A percentile compares a stretch with the other conserved stretches of the same genome.
Evolutionary conservation across 2,329 filamentous ascomycete species (phyloP).

Genomic region (Colletotrichum sp.): DNA sequence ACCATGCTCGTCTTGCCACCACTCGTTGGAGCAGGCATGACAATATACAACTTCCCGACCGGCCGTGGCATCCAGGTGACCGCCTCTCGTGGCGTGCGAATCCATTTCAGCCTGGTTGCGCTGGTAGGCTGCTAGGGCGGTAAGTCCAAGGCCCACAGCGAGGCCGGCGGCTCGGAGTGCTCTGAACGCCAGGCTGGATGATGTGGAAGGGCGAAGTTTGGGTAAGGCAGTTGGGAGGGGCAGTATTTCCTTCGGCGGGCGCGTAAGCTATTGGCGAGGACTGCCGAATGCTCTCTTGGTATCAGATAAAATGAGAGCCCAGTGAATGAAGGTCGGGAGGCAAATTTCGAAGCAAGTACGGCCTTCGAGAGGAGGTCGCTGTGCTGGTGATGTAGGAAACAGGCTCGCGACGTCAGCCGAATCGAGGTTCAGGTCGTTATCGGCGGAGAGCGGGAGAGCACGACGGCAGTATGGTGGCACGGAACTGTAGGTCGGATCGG

Average conservation of each 20-base stretch:
- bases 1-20: slow-evolving; percentile 74
- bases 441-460: slow-evolving; percentile 9
- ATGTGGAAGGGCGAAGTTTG: neutral
- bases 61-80: slow-evolving; percentile 54
- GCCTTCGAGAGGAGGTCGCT: neutral
- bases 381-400: neutral
- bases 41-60: slow-evolving; percentile 82
- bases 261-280: neutral
- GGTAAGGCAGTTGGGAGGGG: neutral
- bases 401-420: slow-evolving; percentile 1
- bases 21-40: slow-evolving; percentile 81
- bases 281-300: neutral
- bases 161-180: slow-evolving; percentile 60
- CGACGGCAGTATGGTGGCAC: neutral
- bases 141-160: slow-evolving; percentile 63
- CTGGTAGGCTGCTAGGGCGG: slow-evolving; percentile 61
- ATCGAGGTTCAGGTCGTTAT: slow-evolving; percentile 3
- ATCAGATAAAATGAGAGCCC: neutral
- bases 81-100: slow-evolving; percentile 28
- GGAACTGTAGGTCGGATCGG: neutral
- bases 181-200: slow-evolving; percentile 60
- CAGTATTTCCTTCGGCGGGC: neutral
- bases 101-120: slow-evolving; percentile 50
- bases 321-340: neutral
- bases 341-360: neutral